A percentile compares a stretch with the other conserved stretches of the same genome.
phyloP scores from a whole-genome alignment of 257 asterid genomes.

The Solanum clarkiae region DNA sequence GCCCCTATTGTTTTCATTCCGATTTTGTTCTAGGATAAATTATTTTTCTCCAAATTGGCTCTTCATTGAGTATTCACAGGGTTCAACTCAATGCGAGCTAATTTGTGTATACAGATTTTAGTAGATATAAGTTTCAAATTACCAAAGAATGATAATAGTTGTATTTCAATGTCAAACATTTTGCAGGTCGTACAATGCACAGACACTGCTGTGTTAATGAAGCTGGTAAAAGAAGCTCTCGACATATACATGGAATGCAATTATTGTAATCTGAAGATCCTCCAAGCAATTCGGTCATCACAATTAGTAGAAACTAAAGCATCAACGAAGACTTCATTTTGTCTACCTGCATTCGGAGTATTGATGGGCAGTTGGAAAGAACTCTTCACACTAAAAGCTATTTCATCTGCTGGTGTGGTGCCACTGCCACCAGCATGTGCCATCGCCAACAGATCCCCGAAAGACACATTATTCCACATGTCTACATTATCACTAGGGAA shows the following conservation, averaged over 20 bases:
- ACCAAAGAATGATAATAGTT: neutral
- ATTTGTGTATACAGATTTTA: neutral
- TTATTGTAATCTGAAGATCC: neutral
- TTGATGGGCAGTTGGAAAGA: neutral
- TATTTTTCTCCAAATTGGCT: neutral
- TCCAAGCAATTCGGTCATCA: neutral
- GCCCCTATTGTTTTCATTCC: neutral
- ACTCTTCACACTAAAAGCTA: conserved; percentile 7
- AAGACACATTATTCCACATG: conserved; percentile 19
- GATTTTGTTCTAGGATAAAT: neutral
- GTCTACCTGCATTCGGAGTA: conserved; percentile 9
- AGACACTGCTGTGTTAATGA: neutral
- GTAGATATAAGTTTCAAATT: neutral
- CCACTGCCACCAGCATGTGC: conserved; percentile 23
- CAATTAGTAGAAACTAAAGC: neutral
- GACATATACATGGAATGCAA: neutral
- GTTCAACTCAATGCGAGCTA: neutral
- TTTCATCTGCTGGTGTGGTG: conserved; percentile 19
- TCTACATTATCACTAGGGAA: conserved; percentile 9
- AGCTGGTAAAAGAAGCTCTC: neutral
- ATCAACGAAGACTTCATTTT: neutral
- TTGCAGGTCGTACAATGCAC: neutral
- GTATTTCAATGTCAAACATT: neutral
- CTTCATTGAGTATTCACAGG: neutral
- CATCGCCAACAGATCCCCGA: neutral